Conservation (phyloP, 768 basidiomycete species). For the Kwoniella pini region DNA sequence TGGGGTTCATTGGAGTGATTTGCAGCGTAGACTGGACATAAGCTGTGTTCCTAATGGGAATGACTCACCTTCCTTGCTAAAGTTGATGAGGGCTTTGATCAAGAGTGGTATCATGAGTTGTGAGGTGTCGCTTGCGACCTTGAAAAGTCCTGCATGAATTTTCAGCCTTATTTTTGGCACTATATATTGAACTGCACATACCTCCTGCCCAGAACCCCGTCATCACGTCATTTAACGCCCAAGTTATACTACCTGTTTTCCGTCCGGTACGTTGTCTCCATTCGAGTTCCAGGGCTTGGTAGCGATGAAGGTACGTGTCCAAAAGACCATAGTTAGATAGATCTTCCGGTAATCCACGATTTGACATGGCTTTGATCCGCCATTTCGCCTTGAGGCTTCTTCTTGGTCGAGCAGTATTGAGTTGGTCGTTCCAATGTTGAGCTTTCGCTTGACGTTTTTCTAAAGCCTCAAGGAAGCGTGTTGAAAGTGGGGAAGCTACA, state of each 20-base stretch:
- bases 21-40: constrained; percentile 37
- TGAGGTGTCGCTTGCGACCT: constrained; percentile 47
- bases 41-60: background rate
- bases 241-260: constrained; percentile 28
- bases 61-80: constrained; percentile 35
- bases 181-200: background rate
- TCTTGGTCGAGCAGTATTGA: constrained; percentile 53
- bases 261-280: constrained; percentile 31
- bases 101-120: constrained; percentile 48
- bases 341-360: constrained; percentile 48
- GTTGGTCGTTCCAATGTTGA: constrained; percentile 61
- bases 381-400: constrained; percentile 37
- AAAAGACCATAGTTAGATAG: constrained; percentile 15
- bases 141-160: constrained; percentile 35
- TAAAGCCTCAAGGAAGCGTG: constrained; percentile 64
- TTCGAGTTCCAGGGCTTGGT: constrained; percentile 57
- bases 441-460: constrained; percentile 59
- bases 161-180: background rate
- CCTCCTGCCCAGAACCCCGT: constrained; percentile 50
- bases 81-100: constrained; percentile 56
- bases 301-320: constrained; percentile 47
- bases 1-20: constrained; percentile 21
- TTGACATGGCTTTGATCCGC: constrained; percentile 57
- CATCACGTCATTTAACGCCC: constrained; percentile 46
- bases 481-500: constrained; percentile 61